Evolutionary conservation across 2,329 filamentous ascomycete species (phyloP), one percentile per base, ranked within the genome.

Genomic region (Aureobasidium pullulans): DNA sequence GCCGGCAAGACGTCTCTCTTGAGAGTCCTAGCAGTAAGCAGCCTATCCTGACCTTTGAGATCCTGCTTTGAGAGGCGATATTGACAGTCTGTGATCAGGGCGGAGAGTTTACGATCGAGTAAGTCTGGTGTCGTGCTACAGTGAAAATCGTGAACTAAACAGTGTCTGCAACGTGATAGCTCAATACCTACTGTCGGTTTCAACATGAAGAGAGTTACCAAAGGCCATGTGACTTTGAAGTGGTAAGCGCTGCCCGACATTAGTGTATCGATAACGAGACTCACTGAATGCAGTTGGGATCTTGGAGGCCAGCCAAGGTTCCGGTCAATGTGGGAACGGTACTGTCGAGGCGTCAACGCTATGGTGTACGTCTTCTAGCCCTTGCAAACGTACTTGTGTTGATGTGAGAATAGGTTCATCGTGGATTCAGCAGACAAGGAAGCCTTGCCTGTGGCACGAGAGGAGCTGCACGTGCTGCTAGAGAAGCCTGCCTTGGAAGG

Each of bases 41-140:
- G 94, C 97, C 85, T 84, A 93, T 76, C 61, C 47, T 37, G 39
- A n/a, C 57, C 58, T 8, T 58, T n/a, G 19, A 16, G 31, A 19
- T 56, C 40, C 40, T 37, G 39, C 15, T n/a, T 56, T 31, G 44
- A 64, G 50, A 36, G 16, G 6, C 37, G 31, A 56, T 23, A 15
- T 46, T 56, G 32, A 56, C 52, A 19, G 37, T 48, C 10, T 48
- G 28, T 44, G 60, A 68, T 66, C 72, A 99, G 94, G 94, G 94
- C 74, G 92, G 91, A 76, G 94, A 99, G 76, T 99, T 97, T 79
- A 96, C 93, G 64, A 87, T 96, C 76, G 94, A 99, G 92, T 97
- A 91, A 81, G 90, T 83, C 23, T 32, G 36, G 19, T 48, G 2
- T 34, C 19, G 29, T 71, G 46, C 15, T 43, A 66, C 76, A 71